Percentiles rank a stretch among this genome's conserved stretches.
Evolutionary conservation across 1,284 basidiomycete species (phyloP).

Genomic region (Rugosomyces carneus): DNA sequence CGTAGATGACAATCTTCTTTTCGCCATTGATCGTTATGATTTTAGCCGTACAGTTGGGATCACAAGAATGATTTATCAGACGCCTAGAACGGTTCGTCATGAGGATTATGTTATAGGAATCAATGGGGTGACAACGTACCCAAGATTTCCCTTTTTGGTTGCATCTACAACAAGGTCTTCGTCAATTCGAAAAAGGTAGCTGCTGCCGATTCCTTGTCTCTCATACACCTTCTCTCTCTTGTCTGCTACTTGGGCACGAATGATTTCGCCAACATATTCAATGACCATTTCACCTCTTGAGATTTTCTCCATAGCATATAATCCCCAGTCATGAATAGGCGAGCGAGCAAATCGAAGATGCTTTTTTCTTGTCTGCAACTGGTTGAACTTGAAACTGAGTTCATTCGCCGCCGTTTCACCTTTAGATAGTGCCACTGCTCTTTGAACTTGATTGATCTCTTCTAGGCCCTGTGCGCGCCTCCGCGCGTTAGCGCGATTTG

Average conservation of each 20-base stretch:
- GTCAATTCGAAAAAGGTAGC: slow-evolving; percentile 91
- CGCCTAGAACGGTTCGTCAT: slow-evolving; percentile 47
- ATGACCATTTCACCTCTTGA: slow-evolving; percentile 97
- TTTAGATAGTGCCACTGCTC: slow-evolving; percentile 68
- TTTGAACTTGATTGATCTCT: slow-evolving; percentile 83
- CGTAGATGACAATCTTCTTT: slow-evolving; percentile 99
- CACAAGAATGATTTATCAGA: slow-evolving; percentile 95
- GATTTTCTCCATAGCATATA: slow-evolving; percentile 95
- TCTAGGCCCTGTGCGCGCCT: slow-evolving; percentile 92
- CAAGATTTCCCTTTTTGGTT: slow-evolving; percentile 97
- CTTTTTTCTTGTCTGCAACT: slow-evolving; percentile 96
- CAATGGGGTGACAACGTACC: slow-evolving; percentile 47
- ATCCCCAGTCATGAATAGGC: slow-evolving; percentile 97
- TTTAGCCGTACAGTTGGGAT: slow-evolving; percentile 96
- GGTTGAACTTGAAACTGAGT: slow-evolving; percentile 90
- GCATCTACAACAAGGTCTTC: slow-evolving; percentile 95
- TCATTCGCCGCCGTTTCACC: slow-evolving; percentile 66
- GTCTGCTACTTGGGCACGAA: slow-evolving; percentile 93
- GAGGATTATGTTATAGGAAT: background rate
- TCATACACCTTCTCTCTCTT: slow-evolving; percentile 97
- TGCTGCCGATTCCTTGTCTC: slow-evolving; percentile 90
- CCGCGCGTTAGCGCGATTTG: slow-evolving; percentile 92
- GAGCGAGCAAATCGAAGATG: slow-evolving; percentile 93
- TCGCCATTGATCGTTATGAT: slow-evolving; percentile 98
- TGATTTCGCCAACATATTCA: slow-evolving; percentile 98